Evolutionary conservation across 2,329 filamentous ascomycete genomes (phyloP).

Genomic region (Calonectria crousiana): DNA sequence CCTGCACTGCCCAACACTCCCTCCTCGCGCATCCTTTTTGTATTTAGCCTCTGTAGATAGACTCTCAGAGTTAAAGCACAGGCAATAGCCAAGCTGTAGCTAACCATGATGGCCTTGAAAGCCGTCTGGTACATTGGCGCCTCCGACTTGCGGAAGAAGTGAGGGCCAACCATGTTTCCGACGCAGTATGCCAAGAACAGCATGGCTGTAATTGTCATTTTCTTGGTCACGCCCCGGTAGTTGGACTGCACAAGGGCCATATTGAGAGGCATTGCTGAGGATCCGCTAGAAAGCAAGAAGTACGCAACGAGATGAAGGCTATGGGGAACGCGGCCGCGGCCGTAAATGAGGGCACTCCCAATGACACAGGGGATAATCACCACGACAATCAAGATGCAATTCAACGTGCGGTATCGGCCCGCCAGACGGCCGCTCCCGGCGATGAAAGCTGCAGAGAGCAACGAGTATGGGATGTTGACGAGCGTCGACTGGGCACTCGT

Average conservation of each 20-base stretch:
- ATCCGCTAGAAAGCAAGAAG: conserved; percentile 67
- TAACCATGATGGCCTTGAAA: conserved; percentile 67
- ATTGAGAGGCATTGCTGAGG: conserved; percentile 65
- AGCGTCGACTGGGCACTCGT: conserved; percentile 66
- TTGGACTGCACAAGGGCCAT: conserved; percentile 69
- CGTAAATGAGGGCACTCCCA: conserved; percentile 66
- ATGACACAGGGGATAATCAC: conserved; percentile 64
- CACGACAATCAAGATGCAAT: conserved; percentile 63
- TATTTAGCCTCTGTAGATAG: conserved; percentile 62
- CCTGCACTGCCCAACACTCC: conserved; percentile 59
- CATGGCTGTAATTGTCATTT: conserved; percentile 69
- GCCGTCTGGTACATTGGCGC: conserved; percentile 65
- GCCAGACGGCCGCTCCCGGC: conserved; percentile 63
- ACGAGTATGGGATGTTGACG: conserved; percentile 70
- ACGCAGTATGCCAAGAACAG: conserved; percentile 68
- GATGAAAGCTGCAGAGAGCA: conserved; percentile 63
- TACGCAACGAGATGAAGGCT: conserved; percentile 67
- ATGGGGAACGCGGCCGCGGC: conserved; percentile 53
- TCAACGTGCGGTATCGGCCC: conserved; percentile 62
- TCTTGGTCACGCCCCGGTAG: conserved; percentile 69
- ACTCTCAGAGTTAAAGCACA: conserved; percentile 58
- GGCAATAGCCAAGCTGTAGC: conserved; percentile 63
- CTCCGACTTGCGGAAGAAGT: conserved; percentile 64
- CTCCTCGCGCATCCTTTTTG: conserved; percentile 55
- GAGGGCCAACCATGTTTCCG: conserved; percentile 68